Conservation (phyloP, 2,329 filamentous ascomycete species). For the Fusarium verticillioides region DNA sequence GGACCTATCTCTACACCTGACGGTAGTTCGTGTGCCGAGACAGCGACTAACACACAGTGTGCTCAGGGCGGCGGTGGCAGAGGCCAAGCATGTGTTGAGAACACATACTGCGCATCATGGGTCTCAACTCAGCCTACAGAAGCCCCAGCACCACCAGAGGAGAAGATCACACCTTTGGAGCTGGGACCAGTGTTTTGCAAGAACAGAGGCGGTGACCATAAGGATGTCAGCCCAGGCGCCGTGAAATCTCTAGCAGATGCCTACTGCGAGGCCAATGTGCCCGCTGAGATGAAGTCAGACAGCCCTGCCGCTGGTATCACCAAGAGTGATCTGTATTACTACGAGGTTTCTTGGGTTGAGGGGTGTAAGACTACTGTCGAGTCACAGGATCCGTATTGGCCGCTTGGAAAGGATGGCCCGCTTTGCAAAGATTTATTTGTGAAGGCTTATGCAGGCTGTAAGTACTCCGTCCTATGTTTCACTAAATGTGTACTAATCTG, state of each 20-base stretch:
- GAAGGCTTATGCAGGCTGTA: not conserved
- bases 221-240: not conserved
- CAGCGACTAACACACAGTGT: not conserved
- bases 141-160: not conserved
- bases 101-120: constrained; percentile 7
- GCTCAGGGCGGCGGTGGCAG: not conserved
- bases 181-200: not conserved
- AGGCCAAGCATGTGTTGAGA: not conserved
- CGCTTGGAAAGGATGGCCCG: not conserved
- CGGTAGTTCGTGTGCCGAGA: not conserved
- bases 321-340: not conserved
- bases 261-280: not conserved
- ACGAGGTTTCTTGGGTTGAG: not conserved
- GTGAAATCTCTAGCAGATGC: not conserved
- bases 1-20: not conserved
- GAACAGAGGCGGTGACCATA: not conserved
- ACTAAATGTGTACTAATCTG: accelerated
- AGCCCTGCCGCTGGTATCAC: not conserved
- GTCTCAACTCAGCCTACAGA: not conserved
- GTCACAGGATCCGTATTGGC: not conserved
- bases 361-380: constrained; percentile 1
- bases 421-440: not conserved
- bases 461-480: accelerated
- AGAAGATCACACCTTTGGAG: not conserved
- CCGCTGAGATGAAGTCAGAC: not conserved